Conservation (phyloP, 2,329 filamentous ascomycete species). For the Fonsecaea erecta region DNA sequence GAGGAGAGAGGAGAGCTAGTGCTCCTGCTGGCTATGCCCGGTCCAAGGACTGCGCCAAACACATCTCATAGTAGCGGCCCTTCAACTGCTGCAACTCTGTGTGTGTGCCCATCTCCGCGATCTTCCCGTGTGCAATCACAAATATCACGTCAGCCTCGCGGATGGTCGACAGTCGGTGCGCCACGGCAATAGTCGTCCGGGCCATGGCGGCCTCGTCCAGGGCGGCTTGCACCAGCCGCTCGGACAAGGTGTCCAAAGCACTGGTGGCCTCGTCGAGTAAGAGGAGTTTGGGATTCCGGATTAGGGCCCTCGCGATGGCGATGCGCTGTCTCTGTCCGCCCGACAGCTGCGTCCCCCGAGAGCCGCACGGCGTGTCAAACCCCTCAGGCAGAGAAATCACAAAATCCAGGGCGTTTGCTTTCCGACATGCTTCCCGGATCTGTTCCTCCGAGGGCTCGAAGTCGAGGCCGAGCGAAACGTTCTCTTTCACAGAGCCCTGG, state of each 20-base stretch:
- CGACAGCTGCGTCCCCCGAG: constrained; percentile 44
- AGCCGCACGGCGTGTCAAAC: constrained; percentile 44
- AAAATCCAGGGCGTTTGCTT: constrained; percentile 47
- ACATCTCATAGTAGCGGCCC: constrained; percentile 48
- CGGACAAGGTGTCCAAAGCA: constrained; percentile 47
- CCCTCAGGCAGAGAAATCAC: constrained; percentile 47
- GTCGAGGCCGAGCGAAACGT: constrained; percentile 64
- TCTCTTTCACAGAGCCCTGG: constrained; percentile 70
- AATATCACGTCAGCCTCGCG: constrained; percentile 46
- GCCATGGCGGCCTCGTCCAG: constrained; percentile 40
- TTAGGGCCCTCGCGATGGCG: constrained; percentile 49
- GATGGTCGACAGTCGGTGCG: constrained; percentile 48
- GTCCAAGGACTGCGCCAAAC: constrained; percentile 37
- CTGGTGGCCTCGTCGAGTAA: constrained; percentile 53
- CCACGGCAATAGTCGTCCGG: constrained; percentile 45
- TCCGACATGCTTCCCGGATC: constrained; percentile 43
- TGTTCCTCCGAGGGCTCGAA: constrained; percentile 40
- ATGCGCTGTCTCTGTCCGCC: constrained; percentile 52
- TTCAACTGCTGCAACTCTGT: constrained; percentile 46
- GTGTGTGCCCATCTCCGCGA: constrained; percentile 50
- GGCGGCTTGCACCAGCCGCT: constrained; percentile 42
- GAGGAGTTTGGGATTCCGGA: constrained; percentile 44
- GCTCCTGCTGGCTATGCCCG: constrained; percentile 12
- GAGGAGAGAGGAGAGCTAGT: background rate
- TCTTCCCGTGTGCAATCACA: constrained; percentile 47